phyloP scores from a whole-genome alignment of 2,329 filamentous ascomycete species.

The Talaromyces sp. region DNA sequence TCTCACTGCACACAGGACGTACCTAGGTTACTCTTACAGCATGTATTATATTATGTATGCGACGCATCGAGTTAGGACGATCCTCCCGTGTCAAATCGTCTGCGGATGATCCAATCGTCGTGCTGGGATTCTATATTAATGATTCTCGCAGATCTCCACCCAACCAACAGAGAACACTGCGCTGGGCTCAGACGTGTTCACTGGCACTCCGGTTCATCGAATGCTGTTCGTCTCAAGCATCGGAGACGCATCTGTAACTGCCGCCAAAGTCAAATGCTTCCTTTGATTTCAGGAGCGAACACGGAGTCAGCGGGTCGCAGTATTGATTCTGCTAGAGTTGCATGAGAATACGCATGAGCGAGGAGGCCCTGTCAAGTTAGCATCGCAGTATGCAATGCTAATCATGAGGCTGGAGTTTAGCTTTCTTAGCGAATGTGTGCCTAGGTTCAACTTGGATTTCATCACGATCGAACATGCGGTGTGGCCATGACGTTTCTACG shows the following conservation, averaged over 20 bases:
- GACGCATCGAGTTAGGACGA: slow-evolving; percentile 8
- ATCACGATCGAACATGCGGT: not conserved
- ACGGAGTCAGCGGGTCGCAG: not conserved
- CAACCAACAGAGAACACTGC: not conserved
- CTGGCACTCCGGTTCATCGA: not conserved
- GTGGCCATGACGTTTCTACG: not conserved
- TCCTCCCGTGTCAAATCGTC: slow-evolving; percentile 5
- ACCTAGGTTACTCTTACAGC: not conserved
- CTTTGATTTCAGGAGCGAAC: not conserved
- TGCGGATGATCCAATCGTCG: not conserved
- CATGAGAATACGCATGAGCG: not conserved
- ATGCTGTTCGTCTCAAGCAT: not conserved
- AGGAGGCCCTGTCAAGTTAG: not conserved
- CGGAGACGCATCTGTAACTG: not conserved
- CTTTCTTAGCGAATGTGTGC: not conserved
- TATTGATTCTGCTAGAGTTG: not conserved
- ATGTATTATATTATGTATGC: not conserved
- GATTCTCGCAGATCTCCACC: slow-evolving; percentile 2
- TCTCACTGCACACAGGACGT: not conserved
- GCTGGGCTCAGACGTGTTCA: not conserved
- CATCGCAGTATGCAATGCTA: no score
- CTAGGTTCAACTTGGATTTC: not conserved
- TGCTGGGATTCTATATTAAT: not conserved
- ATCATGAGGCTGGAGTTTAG: no score
- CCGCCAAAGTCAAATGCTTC: not conserved